Evolutionary conservation across 495 filamentous ascomycete species (phyloP), one percentile per base, ranked within the genome.

Genomic region (Neurospora intermedia): DNA sequence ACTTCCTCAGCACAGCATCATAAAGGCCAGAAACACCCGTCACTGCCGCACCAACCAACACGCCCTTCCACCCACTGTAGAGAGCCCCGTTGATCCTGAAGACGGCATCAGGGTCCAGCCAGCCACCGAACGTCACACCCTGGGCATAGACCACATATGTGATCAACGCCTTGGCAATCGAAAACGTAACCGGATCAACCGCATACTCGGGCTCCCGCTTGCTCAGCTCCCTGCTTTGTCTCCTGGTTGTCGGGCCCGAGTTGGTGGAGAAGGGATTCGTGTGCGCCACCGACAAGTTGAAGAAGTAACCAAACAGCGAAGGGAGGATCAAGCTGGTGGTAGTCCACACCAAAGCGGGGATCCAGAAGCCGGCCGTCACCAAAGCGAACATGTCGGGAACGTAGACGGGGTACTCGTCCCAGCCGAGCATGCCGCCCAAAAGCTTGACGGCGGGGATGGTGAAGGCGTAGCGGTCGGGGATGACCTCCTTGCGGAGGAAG

Each of bases 181-280:
- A 96, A 81, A 95, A 99, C 72, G 89, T 91, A 74, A 98, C 82
- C 27, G 94, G 94, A 79, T 99, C 96, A 73, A 94, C 89, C 13
- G 82, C 86, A 40, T 90, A 86, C 54, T 87, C 83, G 5, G 79
- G 75, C 70, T 80, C 70, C 23, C 43, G 2, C 38, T 66, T 13
- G 20, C 45, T n/a, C 70, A 69, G 31, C 59, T 72, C 23, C 43
- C 6, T 3, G 23, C 38, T 70, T 73, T 46, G 69, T 73, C 15
- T 77, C 69, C 70, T 75, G 75, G 74, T 84, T 79, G 70, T 78
- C 76, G 62, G 77, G 76, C 76, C 77, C 76, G 54, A 43, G 66
- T 40, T 66, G 75, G 74, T 77, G 74, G 54, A 66, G 27, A 66
- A 66, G 0, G 54, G 16, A 35, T 66, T 66, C 6, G 54, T 35